Evolutionary conservation across 768 basidiomycete species (phyloP), one percentile per base, ranked within the genome.

Genomic region (Austroboletus eburneus): DNA sequence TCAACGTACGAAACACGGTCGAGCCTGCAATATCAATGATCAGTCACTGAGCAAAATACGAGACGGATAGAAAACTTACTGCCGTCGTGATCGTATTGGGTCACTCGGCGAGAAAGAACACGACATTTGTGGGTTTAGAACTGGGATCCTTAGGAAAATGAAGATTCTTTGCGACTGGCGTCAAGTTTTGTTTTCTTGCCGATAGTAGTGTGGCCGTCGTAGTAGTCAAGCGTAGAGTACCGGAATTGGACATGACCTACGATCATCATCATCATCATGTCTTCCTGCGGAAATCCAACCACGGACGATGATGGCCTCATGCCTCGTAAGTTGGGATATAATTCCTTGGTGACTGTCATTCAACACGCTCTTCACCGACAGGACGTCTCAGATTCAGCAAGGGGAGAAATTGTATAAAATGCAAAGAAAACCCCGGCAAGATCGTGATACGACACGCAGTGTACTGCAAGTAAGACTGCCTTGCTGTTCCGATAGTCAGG

Each of bases 361-460:
- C 25, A 55, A 39, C 37, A 29, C 22, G 33, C 39, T 29, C 25
- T 10, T 6, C 30, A 14, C 14, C 7, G 9, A 32, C 38, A 90
- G 87, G 77, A 25, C 79, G 81, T 21, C 67, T 70, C 43, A 87
- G 79, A 57, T 86, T 79, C 56, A 85, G 85, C 59, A 81, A 78
- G 64, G 74, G 80, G 3, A 83, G 72, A 49, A 59, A 65, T 12
- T 91, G 88, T 54, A 73, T 87, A n/a, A 85, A 82, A 57, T 91
- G 89, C 65, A 90, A 87, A 61, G 68, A 65, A 24, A 75, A 74
- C 21, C 52, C 45, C 7, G 89, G 86, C 20, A 85, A 81, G 43
- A 69, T 90, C 23, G 81, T 89, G 39, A 79, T 90, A 45, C 75
- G 87, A 34, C 86, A 91, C 61, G 80, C 85, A 13, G 84, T 87